A percentile compares a stretch with the other conserved stretches of the same genome.
Conservation (phyloP, 176 grass and related monocot genomes). For the Neostapfia colusana region DNA sequence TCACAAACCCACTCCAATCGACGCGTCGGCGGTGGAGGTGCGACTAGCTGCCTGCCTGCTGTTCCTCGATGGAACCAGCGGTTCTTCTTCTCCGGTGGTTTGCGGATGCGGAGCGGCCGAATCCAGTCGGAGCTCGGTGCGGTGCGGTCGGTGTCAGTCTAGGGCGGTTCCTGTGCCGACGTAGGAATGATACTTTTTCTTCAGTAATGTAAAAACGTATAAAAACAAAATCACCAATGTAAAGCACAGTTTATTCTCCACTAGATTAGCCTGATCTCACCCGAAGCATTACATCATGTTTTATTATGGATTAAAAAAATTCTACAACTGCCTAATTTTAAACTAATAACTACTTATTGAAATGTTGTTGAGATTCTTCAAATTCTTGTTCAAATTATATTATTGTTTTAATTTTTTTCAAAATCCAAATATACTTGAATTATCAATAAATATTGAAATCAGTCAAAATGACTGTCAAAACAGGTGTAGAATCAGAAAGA, state of each 20-base stretch:
- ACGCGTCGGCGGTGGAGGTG: neutral
- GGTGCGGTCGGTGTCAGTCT: neutral
- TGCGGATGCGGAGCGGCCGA: neutral
- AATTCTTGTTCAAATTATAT: too few species aligned
- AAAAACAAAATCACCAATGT: too few species aligned
- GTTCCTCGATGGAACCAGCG: neutral
- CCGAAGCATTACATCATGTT: too few species aligned
- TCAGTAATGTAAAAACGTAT: neutral
- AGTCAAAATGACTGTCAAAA: too few species aligned
- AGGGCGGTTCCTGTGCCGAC: neutral
- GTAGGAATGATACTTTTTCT: neutral
- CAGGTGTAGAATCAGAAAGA: too few species aligned
- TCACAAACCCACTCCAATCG: neutral
- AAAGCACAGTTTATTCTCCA: neutral
- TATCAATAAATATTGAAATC: too few species aligned
- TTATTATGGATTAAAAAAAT: too few species aligned
- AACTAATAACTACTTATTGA: too few species aligned
- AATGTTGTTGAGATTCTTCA: too few species aligned
- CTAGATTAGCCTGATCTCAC: neutral
- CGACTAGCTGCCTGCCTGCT: neutral
- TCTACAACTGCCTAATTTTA: too few species aligned
- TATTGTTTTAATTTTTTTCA: too few species aligned
- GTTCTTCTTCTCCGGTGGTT: neutral
- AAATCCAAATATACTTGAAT: too few species aligned
- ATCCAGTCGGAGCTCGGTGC: slow-evolving; percentile 6